Conservation (phyloP, 768 basidiomycete species). For the Suillus weaverae region DNA sequence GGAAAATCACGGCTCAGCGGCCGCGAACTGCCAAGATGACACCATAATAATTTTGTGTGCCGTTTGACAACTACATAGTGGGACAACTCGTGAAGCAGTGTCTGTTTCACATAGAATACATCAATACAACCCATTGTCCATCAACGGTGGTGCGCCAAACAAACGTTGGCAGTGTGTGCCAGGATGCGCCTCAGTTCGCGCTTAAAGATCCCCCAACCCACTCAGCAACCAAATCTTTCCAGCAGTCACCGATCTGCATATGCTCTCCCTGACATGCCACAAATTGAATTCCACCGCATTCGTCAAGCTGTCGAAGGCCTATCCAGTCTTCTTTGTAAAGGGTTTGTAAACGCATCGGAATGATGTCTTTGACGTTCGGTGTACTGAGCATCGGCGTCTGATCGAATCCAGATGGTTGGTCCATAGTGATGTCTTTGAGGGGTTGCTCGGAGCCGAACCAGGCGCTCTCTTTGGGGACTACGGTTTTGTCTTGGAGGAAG, state of each 20-base stretch:
- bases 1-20: not conserved
- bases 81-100: not conserved
- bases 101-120: not conserved
- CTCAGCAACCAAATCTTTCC: conserved; percentile 50
- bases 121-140: not conserved
- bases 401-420: conserved; percentile 5
- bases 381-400: conserved; percentile 16
- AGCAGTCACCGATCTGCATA: conserved; percentile 70
- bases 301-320: conserved; percentile 69
- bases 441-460: conserved; percentile 80
- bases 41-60: not conserved
- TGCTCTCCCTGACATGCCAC: conserved; percentile 71
- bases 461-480: conserved; percentile 80
- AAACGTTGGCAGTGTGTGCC: not conserved
- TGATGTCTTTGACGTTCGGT: conserved; percentile 34
- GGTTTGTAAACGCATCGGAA: conserved; percentile 73
- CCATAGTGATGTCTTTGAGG: conserved; percentile 17
- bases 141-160: not conserved
- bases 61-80: no score
- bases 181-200: not conserved
- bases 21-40: not conserved
- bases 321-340: conserved; percentile 83
- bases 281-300: conserved; percentile 58
- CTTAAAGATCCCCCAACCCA: conserved; percentile 37
- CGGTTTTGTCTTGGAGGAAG: conserved; percentile 73